Evolutionary conservation across 768 basidiomycete species (phyloP).

Genomic region (Suillus luteus): DNA sequence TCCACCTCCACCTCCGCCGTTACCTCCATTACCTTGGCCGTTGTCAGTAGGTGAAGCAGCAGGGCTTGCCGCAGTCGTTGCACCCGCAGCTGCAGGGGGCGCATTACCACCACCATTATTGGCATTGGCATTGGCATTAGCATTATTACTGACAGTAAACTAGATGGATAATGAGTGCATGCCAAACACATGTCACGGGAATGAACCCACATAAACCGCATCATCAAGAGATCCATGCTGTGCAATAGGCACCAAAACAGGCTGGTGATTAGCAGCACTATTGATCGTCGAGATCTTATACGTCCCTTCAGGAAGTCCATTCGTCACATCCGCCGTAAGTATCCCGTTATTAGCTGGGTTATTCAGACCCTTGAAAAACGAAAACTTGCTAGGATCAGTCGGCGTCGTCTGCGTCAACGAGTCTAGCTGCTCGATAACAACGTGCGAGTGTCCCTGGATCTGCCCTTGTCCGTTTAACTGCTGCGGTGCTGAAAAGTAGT

Average conservation of each 20-base stretch:
- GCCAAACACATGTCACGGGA: slow-evolving; percentile 11
- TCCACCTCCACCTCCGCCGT: background rate
- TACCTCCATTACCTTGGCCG: slow-evolving; percentile 13
- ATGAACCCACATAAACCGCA: slow-evolving; percentile 52
- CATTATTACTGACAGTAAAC: slow-evolving; percentile 35
- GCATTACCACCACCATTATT: slow-evolving; percentile 10
- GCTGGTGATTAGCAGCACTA: slow-evolving; percentile 58
- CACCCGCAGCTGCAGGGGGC: background rate
- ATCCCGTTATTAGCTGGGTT: slow-evolving; percentile 47
- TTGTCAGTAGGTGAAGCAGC: slow-evolving; percentile 7
- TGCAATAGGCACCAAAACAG: slow-evolving; percentile 56
- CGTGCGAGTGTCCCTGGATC: slow-evolving; percentile 60
- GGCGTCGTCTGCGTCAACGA: slow-evolving; percentile 46
- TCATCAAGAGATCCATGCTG: slow-evolving; percentile 66
- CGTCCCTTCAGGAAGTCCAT: slow-evolving; percentile 56
- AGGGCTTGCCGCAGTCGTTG: background rate
- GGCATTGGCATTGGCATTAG: background rate
- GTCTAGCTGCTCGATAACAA: slow-evolving; percentile 52
- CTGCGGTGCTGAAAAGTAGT: slow-evolving; percentile 61
- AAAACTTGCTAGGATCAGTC: slow-evolving; percentile 52
- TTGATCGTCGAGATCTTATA: slow-evolving; percentile 65
- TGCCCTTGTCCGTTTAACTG: slow-evolving; percentile 50
- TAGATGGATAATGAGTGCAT: slow-evolving; percentile 18
- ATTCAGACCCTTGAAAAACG: slow-evolving; percentile 57
- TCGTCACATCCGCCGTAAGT: slow-evolving; percentile 50